Conservation (phyloP, 106 monocot species). For the Dendrobium catenatum region DNA sequence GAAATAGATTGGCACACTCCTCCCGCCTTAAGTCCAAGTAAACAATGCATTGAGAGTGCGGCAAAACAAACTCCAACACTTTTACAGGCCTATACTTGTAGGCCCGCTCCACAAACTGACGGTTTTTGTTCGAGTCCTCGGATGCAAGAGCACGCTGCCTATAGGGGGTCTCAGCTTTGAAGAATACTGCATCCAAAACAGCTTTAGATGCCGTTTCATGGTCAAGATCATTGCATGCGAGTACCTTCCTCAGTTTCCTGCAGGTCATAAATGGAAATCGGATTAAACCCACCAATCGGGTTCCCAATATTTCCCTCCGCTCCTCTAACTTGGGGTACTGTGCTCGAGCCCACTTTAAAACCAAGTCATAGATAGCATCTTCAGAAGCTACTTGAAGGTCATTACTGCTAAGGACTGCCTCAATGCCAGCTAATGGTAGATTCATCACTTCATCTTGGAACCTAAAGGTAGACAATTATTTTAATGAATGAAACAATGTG, state of each 20-base stretch:
- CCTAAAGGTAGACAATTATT: conserved; percentile 14
- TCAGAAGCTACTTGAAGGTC: conserved; percentile 73
- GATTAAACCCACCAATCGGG: conserved; percentile 33
- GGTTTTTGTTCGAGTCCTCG: conserved; percentile 28
- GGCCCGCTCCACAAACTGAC: conserved; percentile 40
- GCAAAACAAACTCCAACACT: conserved; percentile 56
- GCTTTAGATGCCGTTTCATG: conserved; percentile 46
- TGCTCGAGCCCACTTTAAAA: conserved; percentile 60
- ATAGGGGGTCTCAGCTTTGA: conserved; percentile 58
- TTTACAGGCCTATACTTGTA: conserved; percentile 73
- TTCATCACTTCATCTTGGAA: conserved; percentile 68
- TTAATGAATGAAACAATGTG: neutral
- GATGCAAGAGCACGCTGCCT: conserved; percentile 42
- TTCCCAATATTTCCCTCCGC: conserved; percentile 45
- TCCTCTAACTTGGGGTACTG: conserved; percentile 54
- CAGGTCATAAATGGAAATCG: conserved; percentile 59
- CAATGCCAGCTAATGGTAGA: conserved; percentile 52
- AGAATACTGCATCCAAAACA: conserved; percentile 58
- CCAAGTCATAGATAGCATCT: conserved; percentile 61
- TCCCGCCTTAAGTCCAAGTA: conserved; percentile 60
- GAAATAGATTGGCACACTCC: conserved; percentile 54
- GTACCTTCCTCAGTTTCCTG: conserved; percentile 50
- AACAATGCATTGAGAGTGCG: conserved; percentile 67
- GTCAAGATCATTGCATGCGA: conserved; percentile 47
- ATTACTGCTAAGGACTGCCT: conserved; percentile 53